These are phyloP conservation scores for Boletus sp. DNA, from an alignment of 768 basidiomycete species.

Conservation along the genomic window DNA sequence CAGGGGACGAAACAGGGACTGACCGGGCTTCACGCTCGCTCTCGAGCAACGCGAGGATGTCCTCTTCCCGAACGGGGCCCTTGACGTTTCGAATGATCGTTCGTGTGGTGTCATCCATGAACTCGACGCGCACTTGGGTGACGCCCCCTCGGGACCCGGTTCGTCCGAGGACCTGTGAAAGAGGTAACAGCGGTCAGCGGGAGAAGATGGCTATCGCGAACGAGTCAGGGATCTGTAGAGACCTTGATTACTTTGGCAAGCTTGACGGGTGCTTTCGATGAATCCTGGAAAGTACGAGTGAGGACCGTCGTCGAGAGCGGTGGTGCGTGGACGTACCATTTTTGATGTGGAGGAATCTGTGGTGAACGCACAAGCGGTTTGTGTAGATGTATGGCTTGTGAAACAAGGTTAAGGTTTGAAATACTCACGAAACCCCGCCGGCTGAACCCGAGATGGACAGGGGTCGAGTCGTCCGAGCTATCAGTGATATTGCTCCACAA, in stretches of 20 bases:
- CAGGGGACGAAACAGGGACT: slow-evolving; percentile 26
- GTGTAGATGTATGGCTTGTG: slow-evolving; percentile 13
- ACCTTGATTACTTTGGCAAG: slow-evolving; percentile 99
- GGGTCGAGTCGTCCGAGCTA: too few species aligned
- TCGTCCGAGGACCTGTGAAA: slow-evolving; percentile 79
- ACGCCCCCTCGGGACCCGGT: slow-evolving; percentile 99
- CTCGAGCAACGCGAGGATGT: slow-evolving; percentile 95
- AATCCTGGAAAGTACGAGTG: slow-evolving; percentile 48
- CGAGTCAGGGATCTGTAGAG: neutral
- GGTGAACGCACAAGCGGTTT: neutral
- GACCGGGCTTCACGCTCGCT: slow-evolving; percentile 99
- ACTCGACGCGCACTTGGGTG: slow-evolving; percentile 98
- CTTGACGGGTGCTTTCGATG: slow-evolving; percentile 91
- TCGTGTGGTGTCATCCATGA: slow-evolving; percentile 95
- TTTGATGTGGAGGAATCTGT: slow-evolving; percentile 7
- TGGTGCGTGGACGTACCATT: slow-evolving; percentile 21
- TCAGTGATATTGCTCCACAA: too few species aligned
- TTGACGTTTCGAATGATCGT: slow-evolving; percentile 99
- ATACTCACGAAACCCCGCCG: slow-evolving; percentile 15
- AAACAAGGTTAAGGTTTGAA: slow-evolving; percentile 26
- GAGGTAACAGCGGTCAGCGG: neutral
- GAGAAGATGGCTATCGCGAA: neutral
- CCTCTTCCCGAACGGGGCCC: slow-evolving; percentile 93
- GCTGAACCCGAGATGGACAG: slow-evolving; percentile 7
- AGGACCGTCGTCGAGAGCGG: neutral